Base-by-base conservation (phyloP, 2,329 filamentous ascomycete species). In the Orbilia javanica region DNA sequence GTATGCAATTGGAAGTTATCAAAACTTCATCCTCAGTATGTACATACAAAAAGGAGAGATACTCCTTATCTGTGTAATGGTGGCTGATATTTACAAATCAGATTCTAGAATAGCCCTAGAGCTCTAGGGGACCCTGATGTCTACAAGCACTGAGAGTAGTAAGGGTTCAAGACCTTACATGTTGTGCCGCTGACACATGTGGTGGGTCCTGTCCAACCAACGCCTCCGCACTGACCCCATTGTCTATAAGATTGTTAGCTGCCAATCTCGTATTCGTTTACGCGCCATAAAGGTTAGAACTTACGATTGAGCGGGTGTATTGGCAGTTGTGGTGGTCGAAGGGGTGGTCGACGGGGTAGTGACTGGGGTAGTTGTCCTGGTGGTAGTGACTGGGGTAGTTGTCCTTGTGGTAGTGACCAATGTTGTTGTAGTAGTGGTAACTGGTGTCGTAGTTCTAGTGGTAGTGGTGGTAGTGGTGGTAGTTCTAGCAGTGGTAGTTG, bases 101-200 rank as follows among this genome's bases (percentile, higher is more conserved):
- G 15, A 22, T 2, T 2, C 18, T 44, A 10, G 39, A 3, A 31
- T 29, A 15, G 15, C 18, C 15, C 31, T 10, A 5, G 31, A 34
- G 5, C 31, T 34, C 10, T 34, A n/a, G 5, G 11, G 11, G 5
- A 5, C 36, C 36, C 36, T 39, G 18, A 1, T 13, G 3, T 10
- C 22, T 55, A 67, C 46, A 67, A 52, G 20, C 63, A 67, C 63
- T 67, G 63, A 29, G 63, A 67, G 48, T 67, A 81, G 68, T 80
- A 82, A 31, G 72, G 53, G 68, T 81, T 81, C 46, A 63, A 42
- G 20, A 73, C 68, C 13, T 50, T 72, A 67, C 81, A 82, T 36
- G 70, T 67, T 8, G 63, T 79, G 22, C 79, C 74, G 18, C 75
- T 48, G 22, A 74, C 77, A 72, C 80, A 82, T n/a, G 62, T 66